phyloP scores from a whole-genome alignment of 2,329 filamentous ascomycete species.

The Fusarium sarcochroum region DNA sequence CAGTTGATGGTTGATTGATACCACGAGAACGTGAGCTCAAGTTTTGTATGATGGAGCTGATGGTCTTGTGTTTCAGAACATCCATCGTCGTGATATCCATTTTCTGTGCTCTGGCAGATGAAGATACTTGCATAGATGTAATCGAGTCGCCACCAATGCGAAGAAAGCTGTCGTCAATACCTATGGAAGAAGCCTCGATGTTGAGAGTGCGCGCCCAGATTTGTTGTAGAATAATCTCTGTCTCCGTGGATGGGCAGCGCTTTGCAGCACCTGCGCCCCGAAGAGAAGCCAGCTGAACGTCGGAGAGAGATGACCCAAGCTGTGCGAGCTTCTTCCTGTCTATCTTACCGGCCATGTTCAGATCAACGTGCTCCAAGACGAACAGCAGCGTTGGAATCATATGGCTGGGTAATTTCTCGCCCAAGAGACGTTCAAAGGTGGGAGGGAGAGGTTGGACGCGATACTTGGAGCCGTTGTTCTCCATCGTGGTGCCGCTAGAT shows the following conservation, averaged over 20 bases:
- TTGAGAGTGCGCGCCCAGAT: slow-evolving; percentile 10
- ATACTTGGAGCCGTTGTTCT: neutral
- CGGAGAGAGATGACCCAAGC: neutral
- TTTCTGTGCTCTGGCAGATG: neutral
- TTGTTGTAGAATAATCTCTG: neutral
- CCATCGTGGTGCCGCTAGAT: neutral
- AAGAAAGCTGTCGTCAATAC: neutral
- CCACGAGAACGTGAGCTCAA: neutral
- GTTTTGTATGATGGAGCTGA: neutral
- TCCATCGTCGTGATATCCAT: neutral
- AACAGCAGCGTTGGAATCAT: slow-evolving; percentile 2
- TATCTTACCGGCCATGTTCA: slow-evolving; percentile 5
- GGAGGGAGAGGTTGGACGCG: neutral
- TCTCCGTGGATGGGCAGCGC: neutral
- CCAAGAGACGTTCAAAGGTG: neutral
- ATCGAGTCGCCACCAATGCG: neutral
- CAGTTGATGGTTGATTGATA: neutral
- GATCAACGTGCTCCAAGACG: neutral
- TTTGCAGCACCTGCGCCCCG: neutral
- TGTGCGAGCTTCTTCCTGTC: neutral
- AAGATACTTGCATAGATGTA: slow-evolving; percentile 1
- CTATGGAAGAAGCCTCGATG: neutral
- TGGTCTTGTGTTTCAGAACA: neutral
- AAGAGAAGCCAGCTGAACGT: neutral
- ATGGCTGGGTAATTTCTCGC: neutral